phyloP scores from a whole-genome alignment of 495 filamentous ascomycete species.

The Penicillium canariense region DNA sequence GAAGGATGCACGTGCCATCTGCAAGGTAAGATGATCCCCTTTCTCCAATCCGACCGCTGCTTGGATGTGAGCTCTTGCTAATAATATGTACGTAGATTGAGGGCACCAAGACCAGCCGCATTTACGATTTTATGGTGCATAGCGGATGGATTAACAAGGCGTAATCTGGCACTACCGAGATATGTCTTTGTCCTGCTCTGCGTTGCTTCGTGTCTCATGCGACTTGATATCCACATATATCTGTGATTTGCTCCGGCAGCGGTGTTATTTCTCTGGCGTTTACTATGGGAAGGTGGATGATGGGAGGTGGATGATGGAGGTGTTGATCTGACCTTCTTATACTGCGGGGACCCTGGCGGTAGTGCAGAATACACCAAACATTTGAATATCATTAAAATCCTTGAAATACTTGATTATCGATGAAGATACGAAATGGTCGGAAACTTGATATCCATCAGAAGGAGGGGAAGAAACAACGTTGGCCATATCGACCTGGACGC shows the following conservation, averaged over 20 bases:
- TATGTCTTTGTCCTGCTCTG: neutral
- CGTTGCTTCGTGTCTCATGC: neutral
- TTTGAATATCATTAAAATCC: neutral
- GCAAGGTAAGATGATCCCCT: slow-evolving; percentile 46
- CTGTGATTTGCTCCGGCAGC: slow-evolving; percentile 14
- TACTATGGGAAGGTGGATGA: slow-evolving; percentile 4
- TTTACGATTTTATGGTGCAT: slow-evolving; percentile 94
- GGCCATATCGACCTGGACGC: too few species aligned
- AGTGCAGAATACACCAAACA: neutral
- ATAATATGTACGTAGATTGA: slow-evolving; percentile 51
- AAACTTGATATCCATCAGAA: neutral
- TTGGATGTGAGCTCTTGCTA: slow-evolving; percentile 11
- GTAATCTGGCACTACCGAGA: slow-evolving; percentile 20
- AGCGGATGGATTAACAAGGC: slow-evolving; percentile 86
- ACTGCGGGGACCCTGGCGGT: slow-evolving; percentile 5
- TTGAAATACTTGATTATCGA: too few species aligned
- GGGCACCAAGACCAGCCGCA: slow-evolving; percentile 60
- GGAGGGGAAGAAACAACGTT: too few species aligned
- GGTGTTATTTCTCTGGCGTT: slow-evolving; percentile 23
- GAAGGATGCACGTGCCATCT: slow-evolving; percentile 75
- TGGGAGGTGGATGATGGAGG: neutral
- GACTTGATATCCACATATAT: slow-evolving; percentile 21
- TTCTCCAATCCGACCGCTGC: neutral
- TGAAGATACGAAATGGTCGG: neutral
- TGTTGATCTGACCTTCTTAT: slow-evolving; percentile 17